Evolutionary conservation across 305 asterid species (phyloP), one percentile per base, ranked within the genome.

Genomic region (Fraxinus xanthoxyloides): DNA sequence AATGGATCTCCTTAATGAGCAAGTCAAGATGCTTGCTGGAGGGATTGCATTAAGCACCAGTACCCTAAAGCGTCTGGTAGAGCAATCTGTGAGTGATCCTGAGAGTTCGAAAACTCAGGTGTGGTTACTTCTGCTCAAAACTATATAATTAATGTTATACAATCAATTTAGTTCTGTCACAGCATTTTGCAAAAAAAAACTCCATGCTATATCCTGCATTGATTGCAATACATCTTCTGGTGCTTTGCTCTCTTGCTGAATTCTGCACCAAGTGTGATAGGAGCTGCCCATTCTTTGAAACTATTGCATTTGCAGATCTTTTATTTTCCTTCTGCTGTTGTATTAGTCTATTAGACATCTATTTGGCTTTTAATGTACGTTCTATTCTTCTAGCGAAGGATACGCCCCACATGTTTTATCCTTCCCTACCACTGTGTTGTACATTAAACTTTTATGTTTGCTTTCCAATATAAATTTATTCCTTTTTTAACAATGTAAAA

Each of bases 21-120:
- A 97, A 90, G 97, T 94, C 76, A 97, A 97, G 92, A 92, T 97
- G 98, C 97, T 97, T 88, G 95, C 98, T 75, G 99, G 99, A 80
- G 99, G 94, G 89, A 97, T 94, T 89, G 99, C 98, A 77, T 97
- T 97, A 82, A 88, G 94, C 85, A 88, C 96, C 85, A 97, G 99
- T 86, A 93, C 98, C 72, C 90, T 97, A 80, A 97, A 94, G 87
- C 97, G 98, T 79, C 83, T 96, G 75, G 82, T 91, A 73, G 99
- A 94, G 87, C 98, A 92, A 89, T 93, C 97, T 40, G 89, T 81
- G 61, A 89, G 89, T 91, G 96, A 93, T 87, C 97, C 98, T 2
- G 97, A 91, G 82, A 88, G 91, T 87, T 91, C 94, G 40, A 93
- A 85, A 87, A 63, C 89, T 83, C 98, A 97, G 92, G 99, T 93